Evolutionary conservation across 2,329 filamentous ascomycete genomes (phyloP), one percentile per base, ranked within the genome.

Genomic region (Neoascochyta sp.): DNA sequence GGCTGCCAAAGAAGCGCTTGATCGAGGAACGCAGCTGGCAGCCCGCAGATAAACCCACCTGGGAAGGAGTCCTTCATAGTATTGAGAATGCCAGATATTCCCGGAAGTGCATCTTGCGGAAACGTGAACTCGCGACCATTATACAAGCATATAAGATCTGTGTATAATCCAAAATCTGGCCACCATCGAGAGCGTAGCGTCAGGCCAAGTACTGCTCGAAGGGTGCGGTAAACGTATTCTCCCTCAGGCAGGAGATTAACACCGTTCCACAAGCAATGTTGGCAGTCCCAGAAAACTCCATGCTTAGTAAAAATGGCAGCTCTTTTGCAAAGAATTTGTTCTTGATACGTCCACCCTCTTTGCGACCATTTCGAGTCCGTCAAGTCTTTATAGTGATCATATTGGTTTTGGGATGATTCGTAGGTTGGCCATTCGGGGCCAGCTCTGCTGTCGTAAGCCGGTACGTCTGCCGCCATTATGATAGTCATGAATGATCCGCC

Each of bases 1-100:
- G 34, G 29, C 29, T 37, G 34, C 35, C 35, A 39, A 7, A 39
- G 10, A 9, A 39, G 26, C 12, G 31, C 30, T 22, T 25, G 16
- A 17, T 39, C 30, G 8, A 39, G 22, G 18, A 34, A 39, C 21
- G 30, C 8, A 5, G 22, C 11, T n/a, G 35, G 35, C 11, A 39
- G 13, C 3, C 35, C 35, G 11, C 11, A 25, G 2, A 39, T n/a
- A 22, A 39, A 39, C 8, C 35, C 35, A 7, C 25, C 19, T 13
- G 26, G 35, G 11, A 36, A 36, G n/a, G 16, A 20, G 12, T 15
- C 8, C 4, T 4, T 18, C 13, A 41, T 10, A 7, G 20, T 11
- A 20, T 36, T 33, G 7, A 41, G 19, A 3, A 41, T 16, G 12
- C 33, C 33, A 9, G 37, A 29, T 22, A 32, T 23, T 11, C 10